phyloP scores from a whole-genome alignment of 805 yeast species.

The Teunomyces funiuensis region DNA sequence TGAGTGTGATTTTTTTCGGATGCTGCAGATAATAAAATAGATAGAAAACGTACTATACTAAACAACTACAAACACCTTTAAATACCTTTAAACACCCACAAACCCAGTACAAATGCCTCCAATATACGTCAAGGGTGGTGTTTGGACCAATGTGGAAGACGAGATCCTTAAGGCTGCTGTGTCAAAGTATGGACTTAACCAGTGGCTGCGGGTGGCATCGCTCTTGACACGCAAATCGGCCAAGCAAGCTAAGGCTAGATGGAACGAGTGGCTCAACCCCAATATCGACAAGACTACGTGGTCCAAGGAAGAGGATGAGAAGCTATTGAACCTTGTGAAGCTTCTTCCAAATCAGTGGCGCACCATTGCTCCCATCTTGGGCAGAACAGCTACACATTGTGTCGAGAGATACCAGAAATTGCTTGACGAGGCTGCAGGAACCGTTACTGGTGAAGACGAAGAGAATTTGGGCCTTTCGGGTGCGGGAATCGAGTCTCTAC shows the following conservation, averaged over 20 bases:
- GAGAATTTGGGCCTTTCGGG: constrained; percentile 44
- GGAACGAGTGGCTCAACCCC: constrained; percentile 89
- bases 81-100: neutral
- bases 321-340: constrained; percentile 62
- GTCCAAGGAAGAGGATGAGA: constrained; percentile 75
- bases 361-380: constrained; percentile 76
- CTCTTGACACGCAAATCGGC: constrained; percentile 83
- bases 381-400: constrained; percentile 84
- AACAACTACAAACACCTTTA: too few species aligned
- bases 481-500: constrained; percentile 52
- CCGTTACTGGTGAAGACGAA: constrained; percentile 28
- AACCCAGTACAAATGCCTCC: constrained; percentile 43
- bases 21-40: neutral
- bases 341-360: constrained; percentile 93
- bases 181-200: constrained; percentile 88
- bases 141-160: constrained; percentile 85
- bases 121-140: constrained; percentile 80
- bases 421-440: constrained; percentile 47
- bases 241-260: constrained; percentile 86
- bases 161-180: constrained; percentile 89
- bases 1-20: constrained; percentile 2
- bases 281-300: constrained; percentile 62
- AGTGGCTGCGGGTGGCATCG: constrained; percentile 93
- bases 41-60: neutral
- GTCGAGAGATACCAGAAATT: constrained; percentile 79